Conservation (phyloP, 495 filamentous ascomycete genomes). For the Cudoniella acicularis region DNA sequence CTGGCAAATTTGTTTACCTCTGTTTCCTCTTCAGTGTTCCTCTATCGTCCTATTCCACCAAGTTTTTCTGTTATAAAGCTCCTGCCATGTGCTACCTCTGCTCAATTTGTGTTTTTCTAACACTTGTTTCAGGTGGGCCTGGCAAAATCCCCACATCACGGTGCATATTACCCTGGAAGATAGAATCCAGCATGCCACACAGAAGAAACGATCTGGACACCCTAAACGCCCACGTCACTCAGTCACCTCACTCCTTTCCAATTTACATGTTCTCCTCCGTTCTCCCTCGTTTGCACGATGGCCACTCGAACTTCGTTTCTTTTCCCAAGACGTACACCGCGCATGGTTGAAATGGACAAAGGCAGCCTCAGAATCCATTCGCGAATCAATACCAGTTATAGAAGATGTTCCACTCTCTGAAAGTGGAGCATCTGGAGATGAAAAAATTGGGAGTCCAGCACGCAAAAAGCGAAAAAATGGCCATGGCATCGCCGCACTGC, state of each 20-base stretch:
- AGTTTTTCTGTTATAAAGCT: not conserved
- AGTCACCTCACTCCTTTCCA: conserved; percentile 60
- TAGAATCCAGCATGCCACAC: conserved; percentile 41
- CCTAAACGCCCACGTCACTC: conserved; percentile 52
- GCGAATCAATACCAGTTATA: conserved; percentile 47
- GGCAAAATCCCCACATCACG: conserved; percentile 76
- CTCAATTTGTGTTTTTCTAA: too few species aligned
- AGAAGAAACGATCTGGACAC: conserved; percentile 36
- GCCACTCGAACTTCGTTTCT: conserved; percentile 84
- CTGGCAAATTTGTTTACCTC: not conserved
- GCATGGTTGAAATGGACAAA: conserved; percentile 63
- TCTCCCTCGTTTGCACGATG: conserved; percentile 72
- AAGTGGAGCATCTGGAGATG: not conserved
- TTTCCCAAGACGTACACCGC: conserved; percentile 61
- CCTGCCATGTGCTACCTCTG: too few species aligned
- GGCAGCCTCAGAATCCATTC: conserved; percentile 42
- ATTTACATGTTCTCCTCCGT: conserved; percentile 74
- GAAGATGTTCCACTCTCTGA: conserved; percentile 44
- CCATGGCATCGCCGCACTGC: conserved; percentile 12
- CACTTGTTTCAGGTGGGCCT: conserved; percentile 69
- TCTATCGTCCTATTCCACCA: not conserved
- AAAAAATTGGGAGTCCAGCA: conserved; percentile 12
- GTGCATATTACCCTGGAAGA: conserved; percentile 62
- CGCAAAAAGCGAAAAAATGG: conserved; percentile 1
- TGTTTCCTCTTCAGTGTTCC: not conserved